A percentile compares a stretch with the other conserved stretches of the same genome.
phyloP scores from a whole-genome alignment of 2,329 filamentous ascomycete species.

The Helicocarpus griseus region DNA sequence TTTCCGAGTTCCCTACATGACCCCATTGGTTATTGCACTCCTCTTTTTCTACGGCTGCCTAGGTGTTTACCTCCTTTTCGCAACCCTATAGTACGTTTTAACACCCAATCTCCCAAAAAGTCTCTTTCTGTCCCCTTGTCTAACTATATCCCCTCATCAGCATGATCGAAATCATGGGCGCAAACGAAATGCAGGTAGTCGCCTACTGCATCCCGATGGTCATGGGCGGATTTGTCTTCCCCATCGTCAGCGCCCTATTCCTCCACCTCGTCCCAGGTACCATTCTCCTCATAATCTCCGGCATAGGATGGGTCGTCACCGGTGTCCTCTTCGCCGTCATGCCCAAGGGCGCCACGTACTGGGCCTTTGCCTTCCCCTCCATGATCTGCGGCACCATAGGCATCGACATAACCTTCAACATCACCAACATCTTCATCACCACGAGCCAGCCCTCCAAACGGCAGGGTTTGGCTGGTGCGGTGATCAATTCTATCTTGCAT shows the following conservation, averaged over 20 bases:
- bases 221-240: constrained; percentile 57
- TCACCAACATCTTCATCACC: constrained; percentile 69
- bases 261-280: constrained; percentile 57
- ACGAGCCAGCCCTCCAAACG: constrained; percentile 56
- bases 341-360: constrained; percentile 51
- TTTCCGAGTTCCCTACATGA: constrained; percentile 62
- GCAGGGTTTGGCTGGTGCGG: constrained; percentile 61
- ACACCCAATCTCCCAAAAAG: neutral
- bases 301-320: constrained; percentile 48
- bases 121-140: neutral
- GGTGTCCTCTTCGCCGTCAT: constrained; percentile 56
- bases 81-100: constrained; percentile 52
- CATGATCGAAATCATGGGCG: constrained; percentile 51
- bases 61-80: constrained; percentile 60
- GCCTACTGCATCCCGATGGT: constrained; percentile 62
- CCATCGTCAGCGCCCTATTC: constrained; percentile 53
- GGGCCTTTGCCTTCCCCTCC: constrained; percentile 61
- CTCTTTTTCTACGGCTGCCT: constrained; percentile 60
- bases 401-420: constrained; percentile 66
- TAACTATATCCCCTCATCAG: constrained; percentile 32
- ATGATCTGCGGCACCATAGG: constrained; percentile 57
- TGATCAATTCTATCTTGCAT: constrained; percentile 62
- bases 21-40: constrained; percentile 49
- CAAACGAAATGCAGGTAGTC: constrained; percentile 52
- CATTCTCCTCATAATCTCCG: constrained; percentile 53